Base-by-base conservation (phyloP, 2,329 filamentous ascomycete species). In the Colletotrichum navitas region DNA sequence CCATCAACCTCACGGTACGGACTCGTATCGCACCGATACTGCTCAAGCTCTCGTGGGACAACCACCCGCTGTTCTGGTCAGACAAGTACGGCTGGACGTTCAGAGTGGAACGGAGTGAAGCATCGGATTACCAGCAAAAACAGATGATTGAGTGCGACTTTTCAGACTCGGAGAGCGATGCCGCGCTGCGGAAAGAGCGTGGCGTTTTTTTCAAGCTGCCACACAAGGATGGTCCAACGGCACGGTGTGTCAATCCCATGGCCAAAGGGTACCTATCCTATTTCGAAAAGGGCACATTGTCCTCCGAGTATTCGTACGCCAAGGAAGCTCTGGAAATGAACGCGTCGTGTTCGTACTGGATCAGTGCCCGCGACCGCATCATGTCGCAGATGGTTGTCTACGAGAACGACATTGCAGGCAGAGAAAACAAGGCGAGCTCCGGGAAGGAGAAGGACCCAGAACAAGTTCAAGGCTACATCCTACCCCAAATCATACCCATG, bases 261-360 rank as follows among this genome's bases (percentile, higher is more conserved):
- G 94, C 96, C 10, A 99, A 99, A 81, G 89, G 93, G 14, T 99
- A 98, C 76, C 84, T 97, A 68, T 81, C 90, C 63, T 98, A 97
- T 79, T 98, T 99, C 77, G 96, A 99, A 77, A 93, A 93, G 45
- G 95, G 94, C 0, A 93, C 88, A 0, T 84, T 99, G 3, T 93
- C 94, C 0, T 98, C 95, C 0, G 92, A 97, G 80, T 98, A 92
- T 77, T 80, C 90, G 0, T 95, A 98, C 77, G 96, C 96, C 0
- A 98, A 97, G 78, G 94, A 97, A 80, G 96, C 97, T 0, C 84
- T 99, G 54, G 93, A 98, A 76, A 99, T 99, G 96, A 99, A 99
- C 76, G 94, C 96, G 0, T 97, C 94, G 0, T 99, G 97, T 79
- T 98, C 95, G 0, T 99, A 99, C 81, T 99, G 97, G 96, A 98